These are phyloP conservation scores for Catharanthus roseus DNA, from an alignment of 257 asterid genomes.

Conservation along the genomic window DNA sequence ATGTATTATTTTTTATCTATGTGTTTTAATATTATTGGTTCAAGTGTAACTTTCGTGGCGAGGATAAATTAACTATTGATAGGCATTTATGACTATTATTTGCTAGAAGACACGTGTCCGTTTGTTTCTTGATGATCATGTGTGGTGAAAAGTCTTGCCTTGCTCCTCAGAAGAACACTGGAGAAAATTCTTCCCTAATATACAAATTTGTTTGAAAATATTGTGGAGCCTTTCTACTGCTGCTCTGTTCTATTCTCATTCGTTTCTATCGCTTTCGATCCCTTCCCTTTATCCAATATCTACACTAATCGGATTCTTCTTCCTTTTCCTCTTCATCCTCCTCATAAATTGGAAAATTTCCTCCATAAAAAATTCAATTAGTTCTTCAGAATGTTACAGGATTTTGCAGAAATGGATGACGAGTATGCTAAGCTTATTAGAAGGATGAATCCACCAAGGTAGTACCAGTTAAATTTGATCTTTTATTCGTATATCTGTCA, in stretches of 20 bases:
- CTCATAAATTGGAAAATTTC: conserved; percentile 43
- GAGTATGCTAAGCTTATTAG: conserved; percentile 67
- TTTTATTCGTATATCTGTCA: neutral
- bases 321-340: conserved; percentile 21
- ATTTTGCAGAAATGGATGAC: conserved; percentile 40
- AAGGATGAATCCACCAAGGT: conserved; percentile 82
- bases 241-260: neutral
- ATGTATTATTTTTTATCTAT: too few relatives aligned
- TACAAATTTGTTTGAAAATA: too few relatives aligned
- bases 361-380: conserved; percentile 8
- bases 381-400: conserved; percentile 24
- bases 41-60: too few relatives aligned
- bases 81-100: too few relatives aligned
- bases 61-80: too few relatives aligned
- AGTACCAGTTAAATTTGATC: neutral
- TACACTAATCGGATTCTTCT: conserved; percentile 7
- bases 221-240: too few relatives aligned
- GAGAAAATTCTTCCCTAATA: too few relatives aligned
- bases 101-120: too few relatives aligned
- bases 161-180: too few relatives aligned
- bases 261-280: neutral
- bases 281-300: conserved; percentile 1
- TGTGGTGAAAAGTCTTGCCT: too few relatives aligned
- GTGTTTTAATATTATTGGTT: too few relatives aligned
- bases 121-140: too few relatives aligned